These are phyloP conservation scores for Colletotrichum horii DNA, from an alignment of 2,329 filamentous ascomycete genomes.

Conservation along the genomic window DNA sequence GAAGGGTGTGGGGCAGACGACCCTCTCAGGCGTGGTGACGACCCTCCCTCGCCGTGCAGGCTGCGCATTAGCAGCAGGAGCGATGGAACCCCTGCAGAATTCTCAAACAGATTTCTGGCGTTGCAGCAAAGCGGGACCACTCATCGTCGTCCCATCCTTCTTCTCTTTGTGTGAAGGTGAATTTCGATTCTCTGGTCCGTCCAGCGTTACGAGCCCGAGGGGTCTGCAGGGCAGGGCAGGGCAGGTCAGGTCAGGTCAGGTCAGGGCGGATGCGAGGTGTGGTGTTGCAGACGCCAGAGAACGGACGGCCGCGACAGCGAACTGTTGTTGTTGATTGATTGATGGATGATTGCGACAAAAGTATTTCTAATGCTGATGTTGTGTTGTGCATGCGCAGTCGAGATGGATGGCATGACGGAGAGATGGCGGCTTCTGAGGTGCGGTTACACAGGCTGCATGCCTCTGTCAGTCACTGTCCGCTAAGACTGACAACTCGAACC, in stretches of 20 bases:
- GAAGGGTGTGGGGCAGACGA: not conserved
- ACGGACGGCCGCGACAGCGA: not conserved
- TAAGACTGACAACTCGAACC: not conserved
- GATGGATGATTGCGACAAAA: not conserved
- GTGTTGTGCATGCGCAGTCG: not conserved
- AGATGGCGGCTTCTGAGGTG: not conserved
- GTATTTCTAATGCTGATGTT: not conserved
- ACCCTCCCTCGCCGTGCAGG: slow-evolving; percentile 9
- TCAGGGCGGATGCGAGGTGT: not conserved
- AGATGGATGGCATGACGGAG: not conserved
- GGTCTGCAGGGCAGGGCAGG: too few species aligned
- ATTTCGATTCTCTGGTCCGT: not conserved
- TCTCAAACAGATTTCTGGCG: slow-evolving; percentile 26
- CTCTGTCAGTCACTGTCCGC: not conserved
- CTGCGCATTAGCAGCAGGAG: slow-evolving; percentile 2
- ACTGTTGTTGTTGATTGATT: too few species aligned
- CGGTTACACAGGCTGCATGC: not conserved
- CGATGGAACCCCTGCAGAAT: slow-evolving; percentile 25
- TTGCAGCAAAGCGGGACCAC: slow-evolving; percentile 14
- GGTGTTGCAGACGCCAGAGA: not conserved
- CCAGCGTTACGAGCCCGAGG: not conserved
- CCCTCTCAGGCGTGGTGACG: slow-evolving; percentile 13
- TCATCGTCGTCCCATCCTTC: slow-evolving; percentile 14
- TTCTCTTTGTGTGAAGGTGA: not conserved
- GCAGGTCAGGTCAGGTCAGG: not conserved